Percentiles rank a stretch among this genome's conserved stretches.
Evolutionary conservation across 129 eudicot species (phyloP).

Genomic region (Solidago caesia): DNA sequence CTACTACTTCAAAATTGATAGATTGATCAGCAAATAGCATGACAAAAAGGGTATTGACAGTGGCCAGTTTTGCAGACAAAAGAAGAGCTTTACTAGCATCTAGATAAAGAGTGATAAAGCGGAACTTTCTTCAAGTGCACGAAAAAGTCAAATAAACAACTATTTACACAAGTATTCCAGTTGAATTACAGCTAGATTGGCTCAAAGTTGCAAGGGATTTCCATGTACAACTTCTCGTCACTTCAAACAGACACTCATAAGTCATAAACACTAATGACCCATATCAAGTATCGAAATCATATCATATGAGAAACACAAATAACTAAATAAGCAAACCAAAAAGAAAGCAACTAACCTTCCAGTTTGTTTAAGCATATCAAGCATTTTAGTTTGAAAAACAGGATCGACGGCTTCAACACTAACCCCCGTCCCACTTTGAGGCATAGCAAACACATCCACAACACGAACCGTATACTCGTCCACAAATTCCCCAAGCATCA

Average conservation of each 20-base stretch:
- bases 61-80: background rate
- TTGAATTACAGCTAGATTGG: background rate
- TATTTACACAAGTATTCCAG: slow-evolving; percentile 9
- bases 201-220: background rate
- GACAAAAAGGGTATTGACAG: background rate
- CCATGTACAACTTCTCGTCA: background rate
- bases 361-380: slow-evolving; percentile 96
- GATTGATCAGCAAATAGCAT: background rate
- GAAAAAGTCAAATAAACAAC: background rate
- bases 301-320: background rate
- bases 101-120: background rate
- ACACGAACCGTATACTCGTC: slow-evolving; percentile 95
- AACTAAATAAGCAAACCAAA: background rate
- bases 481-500: slow-evolving; percentile 94
- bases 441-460: slow-evolving; percentile 97
- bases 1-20: background rate
- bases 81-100: background rate
- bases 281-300: background rate
- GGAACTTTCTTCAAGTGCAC: background rate
- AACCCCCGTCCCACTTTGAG: slow-evolving; percentile 98
- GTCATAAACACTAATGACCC: background rate
- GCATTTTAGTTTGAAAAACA: slow-evolving; percentile 96
- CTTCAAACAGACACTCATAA: background rate
- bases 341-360: slow-evolving; percentile 48
- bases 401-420: slow-evolving; percentile 98